Evolutionary conservation across 2,329 filamentous ascomycete genomes (phyloP), one percentile per base, ranked within the genome.

Genomic region (Aspergillus cejpii): DNA sequence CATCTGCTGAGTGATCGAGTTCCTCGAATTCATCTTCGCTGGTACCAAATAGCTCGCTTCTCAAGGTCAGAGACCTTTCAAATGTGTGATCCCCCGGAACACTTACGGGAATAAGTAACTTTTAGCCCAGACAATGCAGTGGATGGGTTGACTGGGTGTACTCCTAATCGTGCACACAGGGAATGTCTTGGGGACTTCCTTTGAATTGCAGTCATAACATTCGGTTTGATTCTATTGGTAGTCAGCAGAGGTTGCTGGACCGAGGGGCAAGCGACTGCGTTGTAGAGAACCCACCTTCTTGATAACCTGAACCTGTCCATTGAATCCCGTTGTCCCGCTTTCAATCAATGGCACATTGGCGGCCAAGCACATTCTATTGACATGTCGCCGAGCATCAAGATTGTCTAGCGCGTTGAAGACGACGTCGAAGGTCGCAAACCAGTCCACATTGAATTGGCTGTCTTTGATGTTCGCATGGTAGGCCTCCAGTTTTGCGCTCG

Each of bases 391-490:
- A 17, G 92, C 92, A 45, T 96, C 90, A 21, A 98, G 74, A 57
- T 98, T 98, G 68, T 98, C 92, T 29, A 98, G 77, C 41, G 92
- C 92, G 68, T 98, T 98, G 75, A 98, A 97, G 6, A 96, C 90
- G 20, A 97, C 72, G 39, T 77, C 76, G 64, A 97, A 98, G 6
- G 74, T 69, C 55, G 80, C 76, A 63, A 96, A 98, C 87, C 91
- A 98, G 39, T 84, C 79, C 44, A 95, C 79, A 56, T 85, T 85
- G 71, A 97, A 98, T 51, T 85, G 76, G 5, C 76, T 60, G 52
- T 97, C 90, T 68, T 95, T 97, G 70, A 98, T 96, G 61, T 97
- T 95, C 51, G 86, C 87, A 70, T 95, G 89, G 59, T 96, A 82
- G 23, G 92, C 88, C 57, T 88, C 79, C 55, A 98, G 84, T 64